Conservation (phyloP, 176 grass and related monocot genomes). For the Carex myosuroides region DNA sequence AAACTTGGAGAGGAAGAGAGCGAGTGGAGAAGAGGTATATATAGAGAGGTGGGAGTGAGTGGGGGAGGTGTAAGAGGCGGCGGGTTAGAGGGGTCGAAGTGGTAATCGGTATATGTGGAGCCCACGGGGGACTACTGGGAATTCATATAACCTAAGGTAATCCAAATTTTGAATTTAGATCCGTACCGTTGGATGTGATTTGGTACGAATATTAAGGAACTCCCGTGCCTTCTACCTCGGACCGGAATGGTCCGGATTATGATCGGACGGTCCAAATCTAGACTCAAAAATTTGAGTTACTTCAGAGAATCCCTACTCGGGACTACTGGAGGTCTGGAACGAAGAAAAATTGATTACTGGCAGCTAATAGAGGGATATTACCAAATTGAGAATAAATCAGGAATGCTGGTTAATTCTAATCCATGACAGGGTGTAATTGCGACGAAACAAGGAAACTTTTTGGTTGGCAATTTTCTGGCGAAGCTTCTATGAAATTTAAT, state of each 20-base stretch:
- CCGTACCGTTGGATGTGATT: no score
- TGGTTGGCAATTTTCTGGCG: constrained; percentile 6
- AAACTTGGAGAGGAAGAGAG: constrained; percentile 15
- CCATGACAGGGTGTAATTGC: neutral
- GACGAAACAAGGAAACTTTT: neutral
- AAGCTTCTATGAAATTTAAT: neutral
- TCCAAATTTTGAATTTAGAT: no score
- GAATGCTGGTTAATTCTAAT: constrained; percentile 8
- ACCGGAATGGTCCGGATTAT: no score
- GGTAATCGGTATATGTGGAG: neutral
- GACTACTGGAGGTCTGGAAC: neutral
- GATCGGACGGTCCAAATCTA: no score
- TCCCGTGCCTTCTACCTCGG: no score
- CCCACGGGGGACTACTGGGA: no score
- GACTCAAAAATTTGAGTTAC: no score
- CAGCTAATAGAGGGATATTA: neutral
- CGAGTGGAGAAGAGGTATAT: constrained; percentile 15
- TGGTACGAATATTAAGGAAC: no score
- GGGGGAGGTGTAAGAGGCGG: constrained; percentile 18
- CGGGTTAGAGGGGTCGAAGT: neutral
- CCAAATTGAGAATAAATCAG: neutral
- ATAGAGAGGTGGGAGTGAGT: constrained; percentile 34
- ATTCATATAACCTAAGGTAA: no score
- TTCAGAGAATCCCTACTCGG: no score
- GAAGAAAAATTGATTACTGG: neutral